Evolutionary conservation across 2,329 filamentous ascomycete species (phyloP).

Genomic region (Trichophyton equinum): DNA sequence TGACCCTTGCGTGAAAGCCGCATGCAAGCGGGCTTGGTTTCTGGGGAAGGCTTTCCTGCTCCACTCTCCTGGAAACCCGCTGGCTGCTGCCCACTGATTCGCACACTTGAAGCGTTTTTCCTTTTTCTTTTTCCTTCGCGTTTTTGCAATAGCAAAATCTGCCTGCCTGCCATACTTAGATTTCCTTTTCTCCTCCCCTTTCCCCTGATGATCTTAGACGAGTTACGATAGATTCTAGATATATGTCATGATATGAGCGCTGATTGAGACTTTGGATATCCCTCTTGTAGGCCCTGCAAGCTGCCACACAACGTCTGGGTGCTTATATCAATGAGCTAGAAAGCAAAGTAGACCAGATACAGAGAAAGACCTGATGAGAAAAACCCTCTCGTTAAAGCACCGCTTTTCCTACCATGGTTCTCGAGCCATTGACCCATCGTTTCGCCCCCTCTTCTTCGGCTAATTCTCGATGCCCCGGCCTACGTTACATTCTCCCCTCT

Average conservation of each 20-base stretch:
- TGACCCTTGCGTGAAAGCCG: background rate
- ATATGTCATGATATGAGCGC: background rate
- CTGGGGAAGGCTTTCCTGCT: background rate
- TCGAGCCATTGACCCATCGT: background rate
- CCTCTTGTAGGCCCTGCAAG: slow-evolving; percentile 59
- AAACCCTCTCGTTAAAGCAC: background rate
- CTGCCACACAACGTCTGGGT: slow-evolving; percentile 74
- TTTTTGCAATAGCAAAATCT: background rate
- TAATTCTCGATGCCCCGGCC: background rate
- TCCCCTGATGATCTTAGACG: background rate
- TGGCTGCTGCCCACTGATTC: background rate
- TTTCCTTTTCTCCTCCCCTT: background rate
- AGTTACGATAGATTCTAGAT: slow-evolving; percentile 3
- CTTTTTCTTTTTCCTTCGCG: background rate
- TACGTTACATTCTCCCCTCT: background rate
- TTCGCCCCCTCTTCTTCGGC: background rate
- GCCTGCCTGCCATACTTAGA: background rate
- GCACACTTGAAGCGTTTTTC: background rate
- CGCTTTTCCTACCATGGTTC: background rate
- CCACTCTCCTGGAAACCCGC: background rate
- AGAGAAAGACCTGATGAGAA: slow-evolving; percentile 40
- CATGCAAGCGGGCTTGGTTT: background rate
- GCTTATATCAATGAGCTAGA: slow-evolving; percentile 72
- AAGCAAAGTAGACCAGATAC: slow-evolving; percentile 57
- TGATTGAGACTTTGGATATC: background rate